phyloP scores from a whole-genome alignment of 2,329 filamentous ascomycete genomes.

The Paecilomyces sp. region DNA sequence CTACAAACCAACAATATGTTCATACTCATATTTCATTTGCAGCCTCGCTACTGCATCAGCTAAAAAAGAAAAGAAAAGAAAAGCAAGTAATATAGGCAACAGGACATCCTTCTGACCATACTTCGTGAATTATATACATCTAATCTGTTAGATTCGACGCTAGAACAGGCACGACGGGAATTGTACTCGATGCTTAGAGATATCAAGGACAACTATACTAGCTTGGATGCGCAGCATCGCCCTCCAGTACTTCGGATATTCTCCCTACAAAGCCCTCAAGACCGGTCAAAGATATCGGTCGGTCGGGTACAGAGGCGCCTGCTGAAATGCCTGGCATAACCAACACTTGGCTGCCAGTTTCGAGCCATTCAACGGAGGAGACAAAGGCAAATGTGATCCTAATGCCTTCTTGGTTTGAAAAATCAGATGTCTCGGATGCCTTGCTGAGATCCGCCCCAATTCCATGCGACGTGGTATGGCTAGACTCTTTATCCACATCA shows the following conservation, averaged over 20 bases:
- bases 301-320: conserved; percentile 41
- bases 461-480: conserved; percentile 1
- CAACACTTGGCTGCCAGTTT: conserved; percentile 49
- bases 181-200: not conserved
- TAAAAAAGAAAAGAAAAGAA: not conserved
- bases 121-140: not conserved
- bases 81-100: not conserved
- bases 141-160: not conserved
- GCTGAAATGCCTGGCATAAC: conserved; percentile 52
- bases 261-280: conserved; percentile 55
- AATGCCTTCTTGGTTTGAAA: conserved; percentile 22
- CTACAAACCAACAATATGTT: not conserved
- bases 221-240: conserved; percentile 20
- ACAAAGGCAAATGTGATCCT: conserved; percentile 52
- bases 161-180: not conserved
- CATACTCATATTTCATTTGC: not conserved
- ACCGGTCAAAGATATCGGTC: conserved; percentile 43
- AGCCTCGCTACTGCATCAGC: not conserved
- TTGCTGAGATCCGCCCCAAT: conserved; percentile 18
- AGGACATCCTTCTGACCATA: not conserved
- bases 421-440: conserved; percentile 15
- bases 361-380: conserved; percentile 51
- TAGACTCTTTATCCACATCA: conserved; percentile 10
- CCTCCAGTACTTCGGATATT: conserved; percentile 26
- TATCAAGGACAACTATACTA: not conserved